A percentile compares a stretch with the other conserved stretches of the same genome.
These are phyloP conservation scores for Bryopsis sp. DNA, from an alignment of 139 green algal genomes.

Conservation along the genomic window DNA sequence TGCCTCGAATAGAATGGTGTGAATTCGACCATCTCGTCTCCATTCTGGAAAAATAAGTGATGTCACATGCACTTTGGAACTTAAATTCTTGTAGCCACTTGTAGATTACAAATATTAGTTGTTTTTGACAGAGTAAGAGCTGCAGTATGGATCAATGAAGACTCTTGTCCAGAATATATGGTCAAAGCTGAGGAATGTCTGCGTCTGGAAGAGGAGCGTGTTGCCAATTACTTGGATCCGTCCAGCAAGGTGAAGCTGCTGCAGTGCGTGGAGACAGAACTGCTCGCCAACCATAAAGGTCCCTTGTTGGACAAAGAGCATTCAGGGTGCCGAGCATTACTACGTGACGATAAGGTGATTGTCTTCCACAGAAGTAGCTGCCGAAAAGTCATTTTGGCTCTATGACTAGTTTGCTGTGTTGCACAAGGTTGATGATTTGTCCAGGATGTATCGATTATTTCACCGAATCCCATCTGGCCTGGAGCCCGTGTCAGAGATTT, in stretches of 20 bases:
- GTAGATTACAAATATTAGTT: conserved; percentile 29
- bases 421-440: conserved; percentile 77
- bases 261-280: conserved; percentile 74
- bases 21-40: too few relatives aligned
- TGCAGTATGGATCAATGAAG: conserved; percentile 67
- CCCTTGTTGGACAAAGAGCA: conserved; percentile 93
- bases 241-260: conserved; percentile 80
- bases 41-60: conserved; percentile 53
- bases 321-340: conserved; percentile 71
- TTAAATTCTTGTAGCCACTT: conserved; percentile 21
- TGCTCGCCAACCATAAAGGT: conserved; percentile 77
- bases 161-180: conserved; percentile 96
- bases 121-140: conserved; percentile 39
- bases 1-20: not conserved
- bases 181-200: conserved; percentile 86
- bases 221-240: conserved; percentile 85
- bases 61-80: too few relatives aligned
- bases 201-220: conserved; percentile 81
- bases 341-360: conserved; percentile 87
- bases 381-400: not conserved
- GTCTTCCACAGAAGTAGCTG: not conserved
- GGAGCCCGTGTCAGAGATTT: conserved; percentile 84
- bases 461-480: conserved; percentile 80
- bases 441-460: conserved; percentile 97
- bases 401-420: not conserved